A percentile compares a stretch with the other conserved stretches of the same genome.
Conservation (phyloP, 2,329 filamentous ascomycete species). For the Daldinia sp. region DNA sequence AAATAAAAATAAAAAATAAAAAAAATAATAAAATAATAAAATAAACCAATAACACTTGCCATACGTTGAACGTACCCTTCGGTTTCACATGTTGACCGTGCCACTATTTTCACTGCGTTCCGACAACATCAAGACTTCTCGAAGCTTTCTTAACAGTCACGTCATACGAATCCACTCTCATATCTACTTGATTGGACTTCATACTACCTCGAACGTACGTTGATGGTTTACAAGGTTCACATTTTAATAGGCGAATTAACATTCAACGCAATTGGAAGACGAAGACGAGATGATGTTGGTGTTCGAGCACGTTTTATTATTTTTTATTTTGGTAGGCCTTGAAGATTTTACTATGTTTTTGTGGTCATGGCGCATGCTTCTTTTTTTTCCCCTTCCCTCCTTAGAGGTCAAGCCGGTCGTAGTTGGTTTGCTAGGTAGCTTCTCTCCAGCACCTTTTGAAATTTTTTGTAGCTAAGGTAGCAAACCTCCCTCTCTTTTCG, state of each 20-base stretch:
- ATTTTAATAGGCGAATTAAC: conserved; percentile 1
- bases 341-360: conserved; percentile 41
- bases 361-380: conserved; percentile 41
- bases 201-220: too few relatives aligned
- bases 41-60: conserved; percentile 24
- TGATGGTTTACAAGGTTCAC: not conserved
- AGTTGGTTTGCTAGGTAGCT: conserved; percentile 21
- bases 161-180: conserved; percentile 4
- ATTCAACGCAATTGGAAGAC: conserved; percentile 4
- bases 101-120: conserved; percentile 1
- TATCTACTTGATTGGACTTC: not conserved
- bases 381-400: conserved; percentile 22
- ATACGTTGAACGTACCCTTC: too few relatives aligned
- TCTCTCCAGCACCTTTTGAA: conserved; percentile 23
- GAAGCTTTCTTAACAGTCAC: conserved; percentile 8
- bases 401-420: too few relatives aligned
- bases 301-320: conserved; percentile 36
- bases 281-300: conserved; percentile 14
- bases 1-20: too few relatives aligned
- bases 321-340: conserved; percentile 42
- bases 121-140: conserved; percentile 4
- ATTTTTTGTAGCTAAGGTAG: conserved; percentile 13
- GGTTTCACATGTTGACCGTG: conserved; percentile 20
- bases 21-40: too few relatives aligned
- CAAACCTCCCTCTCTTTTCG: conserved; percentile 21